Percentiles rank a stretch among this genome's conserved stretches.
These are phyloP conservation scores for Boletus reticulatus DNA, from an alignment of 768 basidiomycete genomes.

Conservation along the genomic window DNA sequence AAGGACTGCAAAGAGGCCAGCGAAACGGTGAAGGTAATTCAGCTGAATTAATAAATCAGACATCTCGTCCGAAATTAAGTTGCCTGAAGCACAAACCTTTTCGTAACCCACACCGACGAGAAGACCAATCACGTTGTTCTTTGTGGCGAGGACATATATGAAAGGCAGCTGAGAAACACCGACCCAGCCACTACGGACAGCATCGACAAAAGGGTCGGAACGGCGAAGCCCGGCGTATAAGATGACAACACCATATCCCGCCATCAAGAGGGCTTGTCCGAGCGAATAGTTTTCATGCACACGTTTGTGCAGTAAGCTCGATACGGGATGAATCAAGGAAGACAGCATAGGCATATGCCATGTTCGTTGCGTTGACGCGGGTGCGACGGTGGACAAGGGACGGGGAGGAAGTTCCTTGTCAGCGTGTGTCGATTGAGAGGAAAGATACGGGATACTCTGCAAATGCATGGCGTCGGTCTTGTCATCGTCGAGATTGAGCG, in stretches of 20 bases:
- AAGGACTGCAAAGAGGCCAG: conserved; percentile 54
- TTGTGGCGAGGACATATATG: conserved; percentile 60
- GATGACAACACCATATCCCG: conserved; percentile 43
- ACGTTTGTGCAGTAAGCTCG: conserved; percentile 41
- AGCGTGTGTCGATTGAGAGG: not conserved
- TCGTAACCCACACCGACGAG: conserved; percentile 66
- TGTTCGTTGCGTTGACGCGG: conserved; percentile 10
- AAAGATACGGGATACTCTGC: not conserved
- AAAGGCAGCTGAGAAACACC: conserved; percentile 60
- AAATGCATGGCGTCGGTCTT: conserved; percentile 12
- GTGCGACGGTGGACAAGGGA: not conserved
- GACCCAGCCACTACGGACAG: conserved; percentile 50
- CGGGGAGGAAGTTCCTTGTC: conserved; percentile 19
- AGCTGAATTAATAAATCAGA: conserved; percentile 40
- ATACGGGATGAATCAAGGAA: conserved; percentile 42
- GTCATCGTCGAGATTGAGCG: conserved; percentile 16
- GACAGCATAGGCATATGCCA: conserved; percentile 37
- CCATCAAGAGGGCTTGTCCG: conserved; percentile 46
- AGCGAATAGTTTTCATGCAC: conserved; percentile 50
- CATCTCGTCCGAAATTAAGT: not conserved
- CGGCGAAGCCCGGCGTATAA: conserved; percentile 49
- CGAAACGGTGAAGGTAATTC: conserved; percentile 73
- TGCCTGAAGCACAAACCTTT: conserved; percentile 40
- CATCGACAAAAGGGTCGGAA: conserved; percentile 51
- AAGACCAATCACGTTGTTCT: conserved; percentile 63